A percentile compares a stretch with the other conserved stretches of the same genome.
These are phyloP conservation scores for Flaveria trinervia DNA, from an alignment of 129 eudicot species.

Conservation along the genomic window DNA sequence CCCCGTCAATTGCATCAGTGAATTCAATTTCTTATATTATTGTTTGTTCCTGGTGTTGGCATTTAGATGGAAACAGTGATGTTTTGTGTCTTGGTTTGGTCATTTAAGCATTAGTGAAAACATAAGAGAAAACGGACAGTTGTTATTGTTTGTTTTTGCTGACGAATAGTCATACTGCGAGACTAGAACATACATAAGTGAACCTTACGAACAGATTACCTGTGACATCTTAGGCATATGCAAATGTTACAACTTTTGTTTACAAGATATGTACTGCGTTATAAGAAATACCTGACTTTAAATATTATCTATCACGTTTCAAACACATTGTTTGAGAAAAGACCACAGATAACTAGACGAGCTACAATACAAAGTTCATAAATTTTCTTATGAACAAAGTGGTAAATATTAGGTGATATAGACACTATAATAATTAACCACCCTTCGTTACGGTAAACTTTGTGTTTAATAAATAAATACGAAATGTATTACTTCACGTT, in stretches of 20 bases:
- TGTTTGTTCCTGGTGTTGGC: neutral
- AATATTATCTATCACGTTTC: neutral
- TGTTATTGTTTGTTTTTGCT: neutral
- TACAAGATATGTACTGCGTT: neutral
- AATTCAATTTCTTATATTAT: neutral
- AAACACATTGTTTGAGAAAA: neutral
- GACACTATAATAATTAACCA: too few relatives aligned
- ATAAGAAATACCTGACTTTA: neutral
- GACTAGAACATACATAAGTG: neutral
- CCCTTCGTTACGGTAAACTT: too few relatives aligned
- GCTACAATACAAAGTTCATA: neutral
- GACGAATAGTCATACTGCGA: neutral
- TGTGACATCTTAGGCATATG: neutral
- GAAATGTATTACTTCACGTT: too few relatives aligned
- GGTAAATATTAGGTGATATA: neutral
- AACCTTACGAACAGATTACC: neutral
- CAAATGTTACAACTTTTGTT: neutral
- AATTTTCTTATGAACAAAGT: neutral
- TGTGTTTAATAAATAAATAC: too few relatives aligned
- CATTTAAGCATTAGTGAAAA: neutral
- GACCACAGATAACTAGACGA: neutral
- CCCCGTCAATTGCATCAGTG: neutral
- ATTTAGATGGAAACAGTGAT: neutral
- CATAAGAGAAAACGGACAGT: neutral
- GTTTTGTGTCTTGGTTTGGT: neutral